Evolutionary conservation across 2,329 filamentous ascomycete genomes (phyloP).

Genomic region (Colletotrichum cuscutae): DNA sequence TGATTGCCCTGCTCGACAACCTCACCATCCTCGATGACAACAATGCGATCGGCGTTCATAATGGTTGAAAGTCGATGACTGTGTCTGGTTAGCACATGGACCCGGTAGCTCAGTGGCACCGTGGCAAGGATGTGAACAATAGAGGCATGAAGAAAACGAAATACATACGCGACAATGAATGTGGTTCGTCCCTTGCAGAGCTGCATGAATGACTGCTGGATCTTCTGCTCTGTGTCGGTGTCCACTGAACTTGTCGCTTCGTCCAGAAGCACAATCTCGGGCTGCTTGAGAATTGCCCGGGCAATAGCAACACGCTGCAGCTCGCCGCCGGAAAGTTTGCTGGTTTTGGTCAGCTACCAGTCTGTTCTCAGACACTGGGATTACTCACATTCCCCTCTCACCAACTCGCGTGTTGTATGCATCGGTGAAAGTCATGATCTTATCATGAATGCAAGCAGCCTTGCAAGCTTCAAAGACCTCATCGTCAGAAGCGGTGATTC

Average conservation of each 20-base stretch:
- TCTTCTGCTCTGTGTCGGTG: constrained; percentile 74
- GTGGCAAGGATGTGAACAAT: not conserved
- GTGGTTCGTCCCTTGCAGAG: constrained; percentile 72
- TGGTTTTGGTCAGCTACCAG: constrained; percentile 41
- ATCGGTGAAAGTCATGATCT: constrained; percentile 64
- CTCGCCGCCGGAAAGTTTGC: constrained; percentile 74
- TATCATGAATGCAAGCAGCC: constrained; percentile 68
- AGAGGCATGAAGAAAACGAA: too few relatives aligned
- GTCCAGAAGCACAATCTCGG: constrained; percentile 80
- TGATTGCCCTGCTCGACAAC: constrained; percentile 74
- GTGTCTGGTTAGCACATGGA: not conserved
- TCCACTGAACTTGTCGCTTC: constrained; percentile 84
- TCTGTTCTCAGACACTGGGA: not conserved
- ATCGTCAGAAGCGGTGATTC: constrained; percentile 62
- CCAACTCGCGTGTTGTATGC: constrained; percentile 62
- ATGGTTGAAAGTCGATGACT: constrained; percentile 78
- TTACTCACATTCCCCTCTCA: constrained; percentile 58
- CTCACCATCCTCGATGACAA: constrained; percentile 71
- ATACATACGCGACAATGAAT: constrained; percentile 70
- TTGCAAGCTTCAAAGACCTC: constrained; percentile 65
- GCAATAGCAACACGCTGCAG: constrained; percentile 75
- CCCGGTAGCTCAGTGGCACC: not conserved
- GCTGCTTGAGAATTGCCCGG: constrained; percentile 77
- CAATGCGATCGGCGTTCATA: constrained; percentile 74
- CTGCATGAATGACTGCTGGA: constrained; percentile 69